Evolutionary conservation across 148 eudicot genomes (phyloP).

Genomic region (Cornus florida): DNA sequence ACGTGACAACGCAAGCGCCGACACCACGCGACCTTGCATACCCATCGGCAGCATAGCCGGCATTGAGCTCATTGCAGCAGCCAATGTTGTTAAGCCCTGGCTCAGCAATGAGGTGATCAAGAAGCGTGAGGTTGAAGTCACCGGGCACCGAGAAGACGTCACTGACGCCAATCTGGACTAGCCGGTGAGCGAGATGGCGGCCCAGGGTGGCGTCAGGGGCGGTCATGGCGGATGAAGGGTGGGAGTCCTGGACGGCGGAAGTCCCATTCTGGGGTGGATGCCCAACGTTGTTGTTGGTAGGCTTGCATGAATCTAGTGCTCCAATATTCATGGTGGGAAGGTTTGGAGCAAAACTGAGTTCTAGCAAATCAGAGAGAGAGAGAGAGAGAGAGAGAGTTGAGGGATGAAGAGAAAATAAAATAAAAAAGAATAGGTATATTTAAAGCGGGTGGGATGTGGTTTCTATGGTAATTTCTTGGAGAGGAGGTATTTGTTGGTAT

Average conservation of each 20-base stretch:
- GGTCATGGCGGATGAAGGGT: neutral
- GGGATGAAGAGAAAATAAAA: too few relatives aligned
- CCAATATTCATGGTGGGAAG: constrained; percentile 3
- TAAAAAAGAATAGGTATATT: too few relatives aligned
- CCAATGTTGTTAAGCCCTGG: constrained; percentile 24
- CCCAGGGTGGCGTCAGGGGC: constrained; percentile 14
- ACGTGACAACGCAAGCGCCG: constrained; percentile 29
- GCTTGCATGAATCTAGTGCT: neutral
- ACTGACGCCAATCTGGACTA: constrained; percentile 5
- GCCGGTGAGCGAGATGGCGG: constrained; percentile 17
- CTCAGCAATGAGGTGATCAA: constrained; percentile 35
- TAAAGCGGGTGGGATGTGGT: too few relatives aligned
- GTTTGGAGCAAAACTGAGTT: too few relatives aligned
- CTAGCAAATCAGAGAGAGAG: too few relatives aligned
- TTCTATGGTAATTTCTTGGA: too few relatives aligned
- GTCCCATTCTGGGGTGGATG: neutral
- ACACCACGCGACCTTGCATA: constrained; percentile 23
- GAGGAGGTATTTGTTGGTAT: too few relatives aligned
- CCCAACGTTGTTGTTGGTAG: neutral
- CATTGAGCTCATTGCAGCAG: constrained; percentile 17
- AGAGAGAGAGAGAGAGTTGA: too few relatives aligned
- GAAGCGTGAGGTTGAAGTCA: constrained; percentile 27
- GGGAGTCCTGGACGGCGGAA: neutral
- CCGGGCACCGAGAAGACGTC: constrained; percentile 25
- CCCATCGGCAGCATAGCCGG: constrained; percentile 19